These are phyloP conservation scores for Exophiala viscosa DNA, from an alignment of 2,329 filamentous ascomycete species.

Conservation along the genomic window DNA sequence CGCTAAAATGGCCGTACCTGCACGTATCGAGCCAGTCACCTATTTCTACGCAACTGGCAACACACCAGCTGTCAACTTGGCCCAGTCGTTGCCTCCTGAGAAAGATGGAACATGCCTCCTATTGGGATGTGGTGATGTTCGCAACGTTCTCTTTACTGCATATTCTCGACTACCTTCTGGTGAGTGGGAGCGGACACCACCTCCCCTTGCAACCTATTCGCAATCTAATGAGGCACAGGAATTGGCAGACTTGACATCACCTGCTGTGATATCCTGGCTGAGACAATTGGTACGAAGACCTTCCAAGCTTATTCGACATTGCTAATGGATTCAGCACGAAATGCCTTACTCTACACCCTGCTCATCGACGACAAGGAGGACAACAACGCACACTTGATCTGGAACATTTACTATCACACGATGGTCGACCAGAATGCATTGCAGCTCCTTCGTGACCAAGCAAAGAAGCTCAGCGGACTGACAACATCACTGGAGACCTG, in stretches of 20 bases:
- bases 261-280: conserved; percentile 52
- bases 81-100: conserved; percentile 47
- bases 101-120: conserved; percentile 51
- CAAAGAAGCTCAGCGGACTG: conserved; percentile 41
- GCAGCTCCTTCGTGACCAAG: conserved; percentile 40
- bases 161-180: conserved; percentile 37
- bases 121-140: conserved; percentile 56
- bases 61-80: conserved; percentile 52
- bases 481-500: conserved; percentile 44
- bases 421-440: conserved; percentile 42
- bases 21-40: not conserved
- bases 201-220: not conserved
- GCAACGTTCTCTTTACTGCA: conserved; percentile 55
- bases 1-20: too few relatives aligned
- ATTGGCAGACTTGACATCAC: conserved; percentile 52
- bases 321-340: conserved; percentile 45
- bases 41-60: conserved; percentile 46
- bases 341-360: conserved; percentile 52
- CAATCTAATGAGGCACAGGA: not conserved
- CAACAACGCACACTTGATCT: conserved; percentile 36
- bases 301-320: not conserved
- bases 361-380: conserved; percentile 42
- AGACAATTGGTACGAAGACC: conserved; percentile 46
- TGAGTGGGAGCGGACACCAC: not conserved
- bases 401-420: conserved; percentile 57